Evolutionary conservation across 2,329 filamentous ascomycete genomes (phyloP).

Genomic region (Hymenoscyphus fraxineus): DNA sequence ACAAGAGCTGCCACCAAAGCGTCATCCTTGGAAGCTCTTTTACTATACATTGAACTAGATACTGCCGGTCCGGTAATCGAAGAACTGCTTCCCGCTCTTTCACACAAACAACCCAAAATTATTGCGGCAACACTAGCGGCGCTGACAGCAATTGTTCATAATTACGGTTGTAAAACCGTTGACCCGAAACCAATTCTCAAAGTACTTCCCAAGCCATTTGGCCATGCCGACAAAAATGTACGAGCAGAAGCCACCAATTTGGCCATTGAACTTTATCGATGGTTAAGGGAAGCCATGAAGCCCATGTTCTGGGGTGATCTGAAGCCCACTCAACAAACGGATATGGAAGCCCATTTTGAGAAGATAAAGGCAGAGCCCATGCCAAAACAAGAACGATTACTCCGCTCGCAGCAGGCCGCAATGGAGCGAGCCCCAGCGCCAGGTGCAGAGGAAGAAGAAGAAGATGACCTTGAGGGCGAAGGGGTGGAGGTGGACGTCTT

Average conservation of each 20-base stretch:
- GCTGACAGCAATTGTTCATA: conserved; percentile 81
- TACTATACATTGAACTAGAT: conserved; percentile 89
- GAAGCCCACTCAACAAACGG: conserved; percentile 91
- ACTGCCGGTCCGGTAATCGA: conserved; percentile 82
- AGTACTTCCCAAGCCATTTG: conserved; percentile 81
- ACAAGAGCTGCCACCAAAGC: conserved; percentile 86
- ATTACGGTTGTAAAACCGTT: conserved; percentile 89
- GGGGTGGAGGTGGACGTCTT: conserved; percentile 72
- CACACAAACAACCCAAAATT: conserved; percentile 89
- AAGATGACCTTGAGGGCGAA: conserved; percentile 53
- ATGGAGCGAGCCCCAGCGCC: conserved; percentile 64
- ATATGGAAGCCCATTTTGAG: conserved; percentile 91
- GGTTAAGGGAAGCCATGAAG: conserved; percentile 97
- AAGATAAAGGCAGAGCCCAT: conserved; percentile 81
- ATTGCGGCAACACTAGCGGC: conserved; percentile 72
- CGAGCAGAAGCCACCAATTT: conserved; percentile 89
- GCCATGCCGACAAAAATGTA: conserved; percentile 97
- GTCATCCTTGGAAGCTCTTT: conserved; percentile 77
- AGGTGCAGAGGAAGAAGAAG: conserved; percentile 54
- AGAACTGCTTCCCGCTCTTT: conserved; percentile 77
- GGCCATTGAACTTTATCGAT: conserved; percentile 91
- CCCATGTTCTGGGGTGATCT: conserved; percentile 95
- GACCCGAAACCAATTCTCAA: conserved; percentile 93
- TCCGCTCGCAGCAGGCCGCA: conserved; percentile 85
- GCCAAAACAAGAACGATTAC: conserved; percentile 85